phyloP scores from a whole-genome alignment of 140 eudicot species.

The Stevia rebaudiana region DNA sequence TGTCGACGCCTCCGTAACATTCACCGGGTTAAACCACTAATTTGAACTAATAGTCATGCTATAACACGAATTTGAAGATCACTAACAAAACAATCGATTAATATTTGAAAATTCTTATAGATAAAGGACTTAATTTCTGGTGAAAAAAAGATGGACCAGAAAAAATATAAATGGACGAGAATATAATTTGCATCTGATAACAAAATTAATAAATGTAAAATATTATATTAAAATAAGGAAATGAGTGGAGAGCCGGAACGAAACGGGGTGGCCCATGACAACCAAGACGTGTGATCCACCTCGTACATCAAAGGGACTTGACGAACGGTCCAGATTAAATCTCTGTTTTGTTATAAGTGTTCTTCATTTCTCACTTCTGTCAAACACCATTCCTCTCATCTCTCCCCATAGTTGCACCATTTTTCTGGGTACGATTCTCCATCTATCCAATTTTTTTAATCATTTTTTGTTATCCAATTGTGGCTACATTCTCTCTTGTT shows the following conservation, averaged over 20 bases:
- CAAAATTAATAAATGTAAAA: not conserved
- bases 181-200: not conserved
- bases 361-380: slow-evolving; percentile 11
- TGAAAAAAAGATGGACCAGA: not conserved
- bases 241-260: slow-evolving; percentile 24
- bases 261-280: slow-evolving; percentile 10
- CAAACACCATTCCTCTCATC: not conserved
- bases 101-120: no score
- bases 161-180: not conserved
- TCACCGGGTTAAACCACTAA: no score
- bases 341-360: slow-evolving; percentile 18
- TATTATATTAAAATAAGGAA: not conserved
- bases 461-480: not conserved
- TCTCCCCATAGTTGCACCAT: not conserved
- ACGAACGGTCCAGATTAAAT: slow-evolving; percentile 17
- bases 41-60: not conserved
- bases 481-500: not conserved
- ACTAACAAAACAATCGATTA: not conserved
- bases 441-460: not conserved
- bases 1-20: no score
- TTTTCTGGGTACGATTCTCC: slow-evolving; percentile 12
- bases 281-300: slow-evolving; percentile 29
- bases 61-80: not conserved
- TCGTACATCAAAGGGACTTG: slow-evolving; percentile 24
- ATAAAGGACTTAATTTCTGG: not conserved